Conservation (phyloP, 805 yeast genomes). For the Wickerhamomyces ciferrii region DNA sequence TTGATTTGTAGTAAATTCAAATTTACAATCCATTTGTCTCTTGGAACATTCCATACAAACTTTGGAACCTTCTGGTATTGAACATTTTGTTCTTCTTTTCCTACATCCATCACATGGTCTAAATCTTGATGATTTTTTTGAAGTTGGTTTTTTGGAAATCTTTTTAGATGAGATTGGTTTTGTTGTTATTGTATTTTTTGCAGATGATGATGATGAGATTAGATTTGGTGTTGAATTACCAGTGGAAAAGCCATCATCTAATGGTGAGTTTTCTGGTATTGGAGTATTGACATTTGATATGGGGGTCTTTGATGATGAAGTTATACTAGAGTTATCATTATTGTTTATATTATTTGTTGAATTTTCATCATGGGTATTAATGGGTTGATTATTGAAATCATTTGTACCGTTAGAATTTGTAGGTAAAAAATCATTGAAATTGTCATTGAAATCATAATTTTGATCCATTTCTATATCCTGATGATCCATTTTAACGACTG, state of each 20-base stretch:
- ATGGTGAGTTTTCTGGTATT: background rate
- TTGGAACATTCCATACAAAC: slow-evolving; percentile 26
- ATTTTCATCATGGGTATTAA: no score
- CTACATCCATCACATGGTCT: slow-evolving; percentile 34
- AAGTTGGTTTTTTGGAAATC: background rate
- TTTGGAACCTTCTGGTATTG: slow-evolving; percentile 16
- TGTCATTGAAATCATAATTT: background rate
- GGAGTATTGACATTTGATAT: background rate
- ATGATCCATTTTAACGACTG: background rate
- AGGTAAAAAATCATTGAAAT: background rate
- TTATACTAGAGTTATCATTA: no score
- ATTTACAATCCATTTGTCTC: slow-evolving; percentile 24
- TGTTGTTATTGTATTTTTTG: background rate
- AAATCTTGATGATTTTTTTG: slow-evolving; percentile 13
- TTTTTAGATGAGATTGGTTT: background rate
- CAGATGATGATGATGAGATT: background rate
- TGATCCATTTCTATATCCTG: background rate
- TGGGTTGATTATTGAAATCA: no score
- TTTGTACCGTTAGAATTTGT: no score
- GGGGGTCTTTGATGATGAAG: background rate
- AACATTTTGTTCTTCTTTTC: slow-evolving; percentile 29
- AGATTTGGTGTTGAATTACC: background rate
- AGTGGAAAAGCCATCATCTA: background rate
- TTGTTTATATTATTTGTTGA: no score
- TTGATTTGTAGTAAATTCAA: slow-evolving; percentile 6